Evolutionary conservation across 2,329 filamentous ascomycete species (phyloP).

Genomic region (Fusarium sp.): DNA sequence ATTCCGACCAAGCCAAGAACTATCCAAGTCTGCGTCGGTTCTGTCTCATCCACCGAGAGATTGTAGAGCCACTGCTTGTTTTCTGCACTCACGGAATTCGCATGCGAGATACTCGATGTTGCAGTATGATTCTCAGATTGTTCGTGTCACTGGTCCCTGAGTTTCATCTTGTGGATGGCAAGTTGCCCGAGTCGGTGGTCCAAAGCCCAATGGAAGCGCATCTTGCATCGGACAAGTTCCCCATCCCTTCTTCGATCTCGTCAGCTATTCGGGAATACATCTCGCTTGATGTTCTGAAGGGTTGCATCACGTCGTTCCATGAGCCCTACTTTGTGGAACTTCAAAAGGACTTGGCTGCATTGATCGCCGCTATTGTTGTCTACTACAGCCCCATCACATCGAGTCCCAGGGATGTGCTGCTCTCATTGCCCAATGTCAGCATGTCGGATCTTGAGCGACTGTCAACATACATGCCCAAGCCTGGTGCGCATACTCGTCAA

Average conservation of each 20-base stretch:
- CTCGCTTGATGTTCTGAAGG: slow-evolving; percentile 86
- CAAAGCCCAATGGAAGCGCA: slow-evolving; percentile 45
- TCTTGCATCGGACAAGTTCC: slow-evolving; percentile 53
- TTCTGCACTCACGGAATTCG: slow-evolving; percentile 92
- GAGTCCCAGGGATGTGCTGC: slow-evolving; percentile 80
- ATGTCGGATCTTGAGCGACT: slow-evolving; percentile 73
- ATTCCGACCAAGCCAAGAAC: slow-evolving; percentile 51
- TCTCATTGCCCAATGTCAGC: slow-evolving; percentile 81
- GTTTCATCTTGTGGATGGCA: slow-evolving; percentile 70
- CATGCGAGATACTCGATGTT: slow-evolving; percentile 90
- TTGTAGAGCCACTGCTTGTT: slow-evolving; percentile 88
- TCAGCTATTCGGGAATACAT: slow-evolving; percentile 88
- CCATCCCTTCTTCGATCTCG: slow-evolving; percentile 65
- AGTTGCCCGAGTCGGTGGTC: slow-evolving; percentile 41
- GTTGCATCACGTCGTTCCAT: slow-evolving; percentile 89
- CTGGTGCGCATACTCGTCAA: slow-evolving; percentile 72
- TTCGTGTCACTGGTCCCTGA: slow-evolving; percentile 86
- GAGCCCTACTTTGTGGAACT: slow-evolving; percentile 97
- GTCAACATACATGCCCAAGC: slow-evolving; percentile 68
- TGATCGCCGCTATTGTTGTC: slow-evolving; percentile 87
- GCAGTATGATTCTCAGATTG: slow-evolving; percentile 85
- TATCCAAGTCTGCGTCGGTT: slow-evolving; percentile 79
- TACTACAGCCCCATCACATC: slow-evolving; percentile 76
- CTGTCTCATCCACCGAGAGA: slow-evolving; percentile 78
- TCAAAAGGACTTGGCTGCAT: slow-evolving; percentile 87